These are phyloP conservation scores for Raffaelea albimanens DNA, from an alignment of 2,329 filamentous ascomycete species.

Conservation along the genomic window DNA sequence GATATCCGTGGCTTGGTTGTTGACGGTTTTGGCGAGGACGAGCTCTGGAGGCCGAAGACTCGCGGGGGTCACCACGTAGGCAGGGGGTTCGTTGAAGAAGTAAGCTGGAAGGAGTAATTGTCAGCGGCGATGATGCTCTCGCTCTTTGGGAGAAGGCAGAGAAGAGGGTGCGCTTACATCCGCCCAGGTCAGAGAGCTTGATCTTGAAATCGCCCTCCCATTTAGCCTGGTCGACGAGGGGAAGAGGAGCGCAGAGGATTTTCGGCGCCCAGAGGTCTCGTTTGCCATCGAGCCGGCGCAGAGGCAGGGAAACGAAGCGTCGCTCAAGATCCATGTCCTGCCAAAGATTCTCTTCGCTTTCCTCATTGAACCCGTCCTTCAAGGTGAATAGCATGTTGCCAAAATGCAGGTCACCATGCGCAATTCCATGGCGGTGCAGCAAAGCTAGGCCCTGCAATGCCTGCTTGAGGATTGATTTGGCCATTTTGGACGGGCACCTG, in stretches of 20 bases:
- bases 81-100: not conserved
- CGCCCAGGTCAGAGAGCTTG: constrained; percentile 3
- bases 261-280: not conserved
- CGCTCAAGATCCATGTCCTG: not conserved
- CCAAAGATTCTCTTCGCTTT: not conserved
- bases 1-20: not conserved
- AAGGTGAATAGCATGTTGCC: constrained; percentile 14
- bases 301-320: not conserved
- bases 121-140: too few relatives aligned
- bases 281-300: not conserved
- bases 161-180: not conserved
- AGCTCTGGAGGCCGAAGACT: constrained; percentile 1
- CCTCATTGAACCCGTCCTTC: not conserved
- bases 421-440: constrained; percentile 7
- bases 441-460: constrained; percentile 2
- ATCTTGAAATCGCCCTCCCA: not conserved
- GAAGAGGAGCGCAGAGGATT: not conserved
- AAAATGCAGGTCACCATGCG: constrained; percentile 9
- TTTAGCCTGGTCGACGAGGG: not conserved
- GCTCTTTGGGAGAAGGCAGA: constrained; percentile 22
- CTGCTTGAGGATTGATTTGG: constrained; percentile 1
- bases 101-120: constrained; percentile 9
- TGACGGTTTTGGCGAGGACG: not conserved
- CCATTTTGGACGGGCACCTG: not conserved
- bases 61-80: not conserved